Percentiles rank a stretch among this genome's conserved stretches.
phyloP scores from a whole-genome alignment of 2,329 filamentous ascomycete species.

The Pseudogymnoascus sp. region DNA sequence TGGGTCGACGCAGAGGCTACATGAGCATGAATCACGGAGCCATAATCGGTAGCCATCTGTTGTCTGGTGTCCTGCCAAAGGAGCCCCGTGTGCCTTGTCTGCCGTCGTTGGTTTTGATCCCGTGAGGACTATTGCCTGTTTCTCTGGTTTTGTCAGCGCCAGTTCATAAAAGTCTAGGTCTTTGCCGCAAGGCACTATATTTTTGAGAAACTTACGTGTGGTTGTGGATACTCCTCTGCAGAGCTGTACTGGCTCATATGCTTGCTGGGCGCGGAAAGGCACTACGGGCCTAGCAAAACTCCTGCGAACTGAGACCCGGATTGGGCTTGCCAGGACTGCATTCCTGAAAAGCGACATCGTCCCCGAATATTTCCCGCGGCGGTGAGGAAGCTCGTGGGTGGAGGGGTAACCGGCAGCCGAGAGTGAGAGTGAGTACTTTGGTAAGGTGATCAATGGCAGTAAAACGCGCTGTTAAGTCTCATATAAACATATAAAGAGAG shows the following conservation, averaged over 20 bases:
- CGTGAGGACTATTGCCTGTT: not conserved
- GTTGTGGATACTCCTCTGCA: not conserved
- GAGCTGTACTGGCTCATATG: not conserved
- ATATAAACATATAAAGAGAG: not conserved
- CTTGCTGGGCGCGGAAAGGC: not conserved
- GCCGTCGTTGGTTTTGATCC: not conserved
- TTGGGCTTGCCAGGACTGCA: not conserved
- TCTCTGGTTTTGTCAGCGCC: not conserved
- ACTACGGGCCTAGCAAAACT: not conserved
- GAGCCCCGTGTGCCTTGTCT: not conserved
- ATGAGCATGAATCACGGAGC: constrained; percentile 52
- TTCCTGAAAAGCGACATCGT: not conserved
- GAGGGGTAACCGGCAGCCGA: not conserved
- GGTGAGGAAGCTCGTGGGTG: not conserved
- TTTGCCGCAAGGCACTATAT: no score
- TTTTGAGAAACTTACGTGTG: not conserved
- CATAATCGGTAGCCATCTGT: constrained; percentile 19
- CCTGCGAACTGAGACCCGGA: not conserved
- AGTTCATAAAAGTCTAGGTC: no score
- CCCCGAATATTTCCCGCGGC: not conserved
- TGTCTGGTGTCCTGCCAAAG: not conserved
- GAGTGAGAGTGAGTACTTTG: not conserved
- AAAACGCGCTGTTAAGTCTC: not conserved
- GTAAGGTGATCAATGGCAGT: not conserved
- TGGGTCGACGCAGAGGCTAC: constrained; percentile 47